These are phyloP conservation scores for Monosporozyma unispora DNA, from an alignment of 805 yeast species.

Conservation along the genomic window DNA sequence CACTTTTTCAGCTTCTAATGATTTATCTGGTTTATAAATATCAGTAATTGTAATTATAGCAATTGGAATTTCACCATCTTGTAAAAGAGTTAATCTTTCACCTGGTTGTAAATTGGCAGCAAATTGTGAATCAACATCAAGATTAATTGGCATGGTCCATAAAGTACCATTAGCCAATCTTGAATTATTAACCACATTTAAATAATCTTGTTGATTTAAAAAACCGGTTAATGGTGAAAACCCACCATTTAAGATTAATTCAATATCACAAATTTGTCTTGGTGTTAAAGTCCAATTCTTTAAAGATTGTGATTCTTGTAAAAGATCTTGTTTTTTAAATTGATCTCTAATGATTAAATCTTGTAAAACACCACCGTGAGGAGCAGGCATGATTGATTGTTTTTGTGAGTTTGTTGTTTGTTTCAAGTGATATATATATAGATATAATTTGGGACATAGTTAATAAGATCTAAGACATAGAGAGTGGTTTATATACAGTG, in stretches of 20 bases:
- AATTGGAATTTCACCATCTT: conserved; percentile 68
- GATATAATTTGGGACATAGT: no score
- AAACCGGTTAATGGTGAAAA: conserved; percentile 76
- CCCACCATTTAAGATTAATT: conserved; percentile 86
- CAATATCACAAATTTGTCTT: conserved; percentile 89
- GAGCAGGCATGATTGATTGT: conserved; percentile 44
- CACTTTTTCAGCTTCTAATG: conserved; percentile 70
- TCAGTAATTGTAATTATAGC: conserved; percentile 78
- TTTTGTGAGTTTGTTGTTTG: neutral
- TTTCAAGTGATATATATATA: no score
- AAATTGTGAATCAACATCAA: conserved; percentile 56
- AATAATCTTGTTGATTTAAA: conserved; percentile 54
- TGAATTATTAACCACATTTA: conserved; percentile 54
- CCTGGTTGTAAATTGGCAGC: conserved; percentile 42
- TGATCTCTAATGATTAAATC: conserved; percentile 81
- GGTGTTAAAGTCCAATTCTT: conserved; percentile 48
- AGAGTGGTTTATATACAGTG: no score
- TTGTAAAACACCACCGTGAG: conserved; percentile 88
- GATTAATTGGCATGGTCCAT: conserved; percentile 89
- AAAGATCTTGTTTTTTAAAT: conserved; percentile 43
- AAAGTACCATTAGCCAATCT: conserved; percentile 68
- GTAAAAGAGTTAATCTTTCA: conserved; percentile 63
- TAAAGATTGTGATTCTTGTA: conserved; percentile 46
- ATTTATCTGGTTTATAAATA: conserved; percentile 73
- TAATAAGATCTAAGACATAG: no score